Conservation (phyloP, 345 rosid species). For the Euphorbia tirucalli region DNA sequence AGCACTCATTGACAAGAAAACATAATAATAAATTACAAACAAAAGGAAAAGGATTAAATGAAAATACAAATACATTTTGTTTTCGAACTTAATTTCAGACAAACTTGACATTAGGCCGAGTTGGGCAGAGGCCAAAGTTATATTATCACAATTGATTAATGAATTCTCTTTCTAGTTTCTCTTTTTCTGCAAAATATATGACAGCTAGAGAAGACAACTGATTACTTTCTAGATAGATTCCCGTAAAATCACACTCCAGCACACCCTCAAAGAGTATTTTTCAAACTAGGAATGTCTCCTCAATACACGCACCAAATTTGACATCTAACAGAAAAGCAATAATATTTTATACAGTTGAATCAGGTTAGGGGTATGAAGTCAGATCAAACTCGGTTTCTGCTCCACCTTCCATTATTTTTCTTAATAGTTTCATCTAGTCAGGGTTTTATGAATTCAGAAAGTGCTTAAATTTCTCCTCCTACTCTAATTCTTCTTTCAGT, state of each 20-base stretch:
- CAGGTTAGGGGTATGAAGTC: neutral
- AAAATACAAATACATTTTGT: neutral
- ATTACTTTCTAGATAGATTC: neutral
- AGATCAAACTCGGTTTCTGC: neutral
- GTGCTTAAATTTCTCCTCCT: neutral
- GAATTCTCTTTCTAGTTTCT: neutral
- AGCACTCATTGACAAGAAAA: neutral
- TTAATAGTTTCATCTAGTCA: neutral
- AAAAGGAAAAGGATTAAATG: neutral
- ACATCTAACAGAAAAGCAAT: neutral
- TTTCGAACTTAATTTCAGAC: slow-evolving; percentile 2
- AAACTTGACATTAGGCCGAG: neutral
- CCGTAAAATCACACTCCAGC: neutral
- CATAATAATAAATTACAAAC: neutral
- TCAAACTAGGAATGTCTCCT: neutral
- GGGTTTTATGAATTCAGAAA: neutral
- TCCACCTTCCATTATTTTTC: neutral
- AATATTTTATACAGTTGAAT: neutral
- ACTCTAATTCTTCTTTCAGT: neutral
- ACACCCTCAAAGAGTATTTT: neutral
- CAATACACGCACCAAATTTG: neutral
- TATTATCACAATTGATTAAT: neutral
- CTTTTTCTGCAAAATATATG: neutral
- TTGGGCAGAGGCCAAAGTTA: neutral
- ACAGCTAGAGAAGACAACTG: neutral